Evolutionary conservation across 2,329 filamentous ascomycete species (phyloP), one percentile per base, ranked within the genome.

Genomic region (Helminthosporium solani): DNA sequence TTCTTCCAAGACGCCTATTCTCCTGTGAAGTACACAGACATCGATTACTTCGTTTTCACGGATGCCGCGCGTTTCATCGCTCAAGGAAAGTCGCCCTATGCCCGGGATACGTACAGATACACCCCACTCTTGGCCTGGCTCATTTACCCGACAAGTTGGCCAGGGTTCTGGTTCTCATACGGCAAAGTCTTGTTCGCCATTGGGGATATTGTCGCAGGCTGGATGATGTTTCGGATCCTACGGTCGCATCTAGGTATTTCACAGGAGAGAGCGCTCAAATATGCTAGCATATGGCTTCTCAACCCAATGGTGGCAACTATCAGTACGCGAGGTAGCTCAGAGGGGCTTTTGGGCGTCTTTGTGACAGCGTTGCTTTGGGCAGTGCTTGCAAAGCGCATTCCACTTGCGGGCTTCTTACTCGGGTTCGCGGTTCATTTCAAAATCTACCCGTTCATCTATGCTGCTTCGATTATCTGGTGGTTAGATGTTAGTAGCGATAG

Each of bases 271-370:
- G 89, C 90, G 1, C 75, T 91, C 50, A 83, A 81, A 50, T 96
- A 88, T 61, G 87, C 91, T 1, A 84, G 85, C 55, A 86, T 96
- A 31, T 99, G 94, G 94, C 74, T 97, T 50, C 79, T 96, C 64
- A 99, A 99, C 63, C 94, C 94, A 0, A 97, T 99, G 91, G 94
- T 97, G 8, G 94, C 94, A 0, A 90, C 90, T 30, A 99, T 99
- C 62, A 96, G 90, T 71, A 97, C 94, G 11, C 78, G 94, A 39
- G 94, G 94, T 12, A 96, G 91, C 72, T 94, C 90, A 0, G 94
- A 99, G 71, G 94, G 94, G 0, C 67, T 99, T 11, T 72, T 99
- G 7, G 90, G 89, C 14, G 89, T 92, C 0, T 78, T 96, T 66
- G 89, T 95, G 5, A 83, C 90, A 50, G 87, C 83, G 0, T 70